phyloP scores from a whole-genome alignment of 192 early-diverging fungal species.

The Gigaspora rosea region DNA sequence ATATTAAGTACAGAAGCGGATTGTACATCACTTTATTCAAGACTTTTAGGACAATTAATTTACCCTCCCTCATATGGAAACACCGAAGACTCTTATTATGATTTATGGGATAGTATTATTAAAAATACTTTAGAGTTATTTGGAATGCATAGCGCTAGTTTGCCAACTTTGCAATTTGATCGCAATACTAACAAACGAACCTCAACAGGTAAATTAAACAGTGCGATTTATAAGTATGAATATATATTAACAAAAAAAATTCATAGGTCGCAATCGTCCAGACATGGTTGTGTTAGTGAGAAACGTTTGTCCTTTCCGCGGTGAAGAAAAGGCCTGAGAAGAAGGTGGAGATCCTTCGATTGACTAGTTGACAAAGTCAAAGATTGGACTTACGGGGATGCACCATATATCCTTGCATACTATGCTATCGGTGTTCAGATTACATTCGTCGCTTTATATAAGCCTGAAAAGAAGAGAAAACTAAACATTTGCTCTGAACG shows the following conservation, averaged over 20 bases:
- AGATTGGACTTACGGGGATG: slow-evolving; percentile 25
- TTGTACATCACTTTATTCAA: slow-evolving; percentile 19
- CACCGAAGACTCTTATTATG: slow-evolving; percentile 13
- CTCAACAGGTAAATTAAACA: slow-evolving; percentile 3
- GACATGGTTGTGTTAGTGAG: slow-evolving; percentile 17
- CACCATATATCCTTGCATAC: slow-evolving; percentile 8
- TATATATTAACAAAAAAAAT: slow-evolving; percentile 20
- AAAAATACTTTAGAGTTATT: slow-evolving; percentile 22
- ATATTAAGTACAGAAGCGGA: neutral
- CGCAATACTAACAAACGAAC: slow-evolving; percentile 22
- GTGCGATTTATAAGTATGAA: neutral
- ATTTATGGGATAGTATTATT: slow-evolving; percentile 21
- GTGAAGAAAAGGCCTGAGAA: slow-evolving; percentile 15
- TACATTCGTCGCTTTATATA: slow-evolving; percentile 12
- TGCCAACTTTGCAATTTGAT: slow-evolving; percentile 23
- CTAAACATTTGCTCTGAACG: neutral
- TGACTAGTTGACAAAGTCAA: slow-evolving; percentile 24
- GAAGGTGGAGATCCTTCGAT: neutral
- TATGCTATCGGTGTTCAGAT: slow-evolving; percentile 13
- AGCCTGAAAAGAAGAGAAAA: slow-evolving; percentile 21
- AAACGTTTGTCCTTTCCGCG: slow-evolving; percentile 29
- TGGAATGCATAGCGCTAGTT: slow-evolving; percentile 16
- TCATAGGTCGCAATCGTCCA: slow-evolving; percentile 17
- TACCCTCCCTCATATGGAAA: slow-evolving; percentile 19
- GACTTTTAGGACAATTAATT: slow-evolving; percentile 8